phyloP scores from a whole-genome alignment of 1,139 yeast species.

The Kodamaea plutei region DNA sequence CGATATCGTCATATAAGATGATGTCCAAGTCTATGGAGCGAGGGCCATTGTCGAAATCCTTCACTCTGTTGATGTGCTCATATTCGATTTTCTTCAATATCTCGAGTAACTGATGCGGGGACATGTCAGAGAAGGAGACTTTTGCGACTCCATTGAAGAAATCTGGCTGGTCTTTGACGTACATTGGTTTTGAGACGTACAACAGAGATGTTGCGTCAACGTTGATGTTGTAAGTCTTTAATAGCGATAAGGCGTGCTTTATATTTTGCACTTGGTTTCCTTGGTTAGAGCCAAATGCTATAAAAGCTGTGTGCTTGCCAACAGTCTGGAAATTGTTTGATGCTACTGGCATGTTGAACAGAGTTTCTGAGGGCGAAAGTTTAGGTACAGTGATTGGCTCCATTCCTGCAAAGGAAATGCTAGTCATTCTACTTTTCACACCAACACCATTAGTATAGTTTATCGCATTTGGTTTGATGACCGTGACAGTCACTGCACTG shows the following conservation, averaged over 20 bases:
- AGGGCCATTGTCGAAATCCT: constrained; percentile 85
- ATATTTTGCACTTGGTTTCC: constrained; percentile 72
- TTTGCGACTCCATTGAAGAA: constrained; percentile 82
- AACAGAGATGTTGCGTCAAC: constrained; percentile 68
- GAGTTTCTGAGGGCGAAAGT: not conserved
- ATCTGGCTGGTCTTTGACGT: constrained; percentile 70
- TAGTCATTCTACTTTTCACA: constrained; percentile 58
- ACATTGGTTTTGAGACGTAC: constrained; percentile 92
- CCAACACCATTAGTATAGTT: constrained; percentile 89
- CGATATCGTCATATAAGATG: constrained; percentile 60
- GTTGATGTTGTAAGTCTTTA: constrained; percentile 40
- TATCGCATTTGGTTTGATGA: constrained; percentile 84
- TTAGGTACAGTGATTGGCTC: constrained; percentile 19
- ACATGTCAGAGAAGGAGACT: constrained; percentile 43
- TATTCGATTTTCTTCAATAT: constrained; percentile 76
- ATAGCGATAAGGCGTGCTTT: constrained; percentile 47
- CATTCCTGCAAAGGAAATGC: constrained; percentile 27
- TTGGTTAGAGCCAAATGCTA: constrained; percentile 87
- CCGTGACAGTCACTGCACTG: constrained; percentile 48
- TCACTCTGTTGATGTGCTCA: constrained; percentile 63
- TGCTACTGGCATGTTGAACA: constrained; percentile 18
- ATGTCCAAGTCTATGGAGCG: constrained; percentile 88
- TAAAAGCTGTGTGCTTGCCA: constrained; percentile 52
- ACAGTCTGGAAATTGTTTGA: constrained; percentile 1
- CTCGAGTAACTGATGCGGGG: constrained; percentile 61